Base-by-base conservation (phyloP, 2,329 filamentous ascomycete species). In the Microsporum audouinii region DNA sequence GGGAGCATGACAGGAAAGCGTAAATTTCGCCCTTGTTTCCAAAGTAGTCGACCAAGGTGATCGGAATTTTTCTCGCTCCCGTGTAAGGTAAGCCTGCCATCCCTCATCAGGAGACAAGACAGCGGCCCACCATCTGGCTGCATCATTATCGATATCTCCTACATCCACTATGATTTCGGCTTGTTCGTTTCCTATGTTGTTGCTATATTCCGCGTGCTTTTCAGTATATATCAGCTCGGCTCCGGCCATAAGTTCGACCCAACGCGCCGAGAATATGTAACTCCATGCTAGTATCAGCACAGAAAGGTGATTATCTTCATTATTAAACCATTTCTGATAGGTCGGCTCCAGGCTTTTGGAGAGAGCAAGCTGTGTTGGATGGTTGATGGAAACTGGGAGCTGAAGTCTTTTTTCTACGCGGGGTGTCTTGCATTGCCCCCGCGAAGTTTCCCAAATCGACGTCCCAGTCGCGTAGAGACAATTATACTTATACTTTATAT, bases 91-190 rank as follows among this genome's bases (percentile, higher is more conserved):
- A 7, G 62, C 60, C 36, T 62, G 60, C 63, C 63, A 65, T 14
- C 63, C 64, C 43, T 63, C 53, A 17, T 45, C 51, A 51, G 63
- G 60, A 57, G 63, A 56, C 33, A 66, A 58, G 59, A 66, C 41
- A 55, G 61, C 63, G n/a, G 65, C 60, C 63, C 64, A 65, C 63
- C 60, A 66, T 65, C 60, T 62, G 31, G 47, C 63, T 23, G 53
- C 55, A 58, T 58, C 59, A 38, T 58, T 23, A 27, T 53, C 17
- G 29, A 60, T 58, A 60, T 63, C 34, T 58, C 57, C 62, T 62
- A 62, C 39, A 51, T 62, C 58, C 27, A 62, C 58, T 31, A 57
- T 51, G 31, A 60, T 17, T 38, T 56, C 6, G 34, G 12, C 23
- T 7, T 14, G 51, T n/a, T 17, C 51, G 10, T 56, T 27, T 38